Base-by-base conservation (phyloP, 2,329 filamentous ascomycete genomes). In the Pseudogymnoascus verrucosus region DNA sequence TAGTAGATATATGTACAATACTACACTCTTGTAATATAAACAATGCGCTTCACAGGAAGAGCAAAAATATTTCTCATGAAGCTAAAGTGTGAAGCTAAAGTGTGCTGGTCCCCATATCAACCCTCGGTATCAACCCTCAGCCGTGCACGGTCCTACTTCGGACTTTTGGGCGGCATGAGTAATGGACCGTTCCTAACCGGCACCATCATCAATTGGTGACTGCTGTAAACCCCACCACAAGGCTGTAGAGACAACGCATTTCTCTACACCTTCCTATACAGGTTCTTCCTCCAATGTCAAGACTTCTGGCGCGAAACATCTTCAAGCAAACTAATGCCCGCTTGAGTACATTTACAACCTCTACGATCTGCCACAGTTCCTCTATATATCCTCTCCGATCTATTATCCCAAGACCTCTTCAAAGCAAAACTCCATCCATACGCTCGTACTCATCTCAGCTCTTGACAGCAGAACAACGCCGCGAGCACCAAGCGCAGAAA, bases 401-500 rank as follows among this genome's bases (percentile, higher is more conserved):
- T 61, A 40, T 36, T 57, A 34, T 34, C 19, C 28, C 51, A 31
- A 57, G 51, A 57, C 28, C 16, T 57, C n/a, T 26, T 40, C 59
- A 61, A 61, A 40, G 34, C 39, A 61, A 40, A 21, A 39, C 39
- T 61, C 14, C 21, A 23, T 26, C 36, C 12, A 61, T 42, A 6
- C 34, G 59, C 12, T 16, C 59, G 26, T 61, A 61, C 59, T 40
- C 36, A 40, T 61, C 59, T 40, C 59, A 61, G 34, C 59, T 61
- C 19, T 36, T 61, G 36, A 61, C 59, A 61, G 16, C 34, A 39
- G 39, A 61, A 61, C 59, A 61, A 42, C 59, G 59, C 59, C 34
- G 36, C 12, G 36, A 61, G 59, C 84, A 87, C 70, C 85, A 88
- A 81, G 80, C 83, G 71, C 83, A 79, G 63, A 73, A 71, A 67